phyloP scores from a whole-genome alignment of 176 grass and related monocot genomes.

The Eremochloa ophiuroides region DNA sequence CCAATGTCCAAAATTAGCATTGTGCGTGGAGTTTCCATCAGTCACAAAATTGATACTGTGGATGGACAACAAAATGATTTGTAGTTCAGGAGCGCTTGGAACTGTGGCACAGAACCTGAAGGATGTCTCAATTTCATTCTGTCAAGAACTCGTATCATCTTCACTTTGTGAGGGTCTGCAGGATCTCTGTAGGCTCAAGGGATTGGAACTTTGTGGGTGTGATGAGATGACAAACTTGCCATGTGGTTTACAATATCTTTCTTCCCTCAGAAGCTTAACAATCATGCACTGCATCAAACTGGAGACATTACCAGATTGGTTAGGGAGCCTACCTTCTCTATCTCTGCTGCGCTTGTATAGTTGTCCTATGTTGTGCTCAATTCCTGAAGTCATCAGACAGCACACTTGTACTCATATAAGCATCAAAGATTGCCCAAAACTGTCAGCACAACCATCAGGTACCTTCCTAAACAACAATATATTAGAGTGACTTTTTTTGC shows the following conservation, averaged over 20 bases:
- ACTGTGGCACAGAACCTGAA: neutral
- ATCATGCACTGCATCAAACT: conserved; percentile 1
- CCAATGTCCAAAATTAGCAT: conserved; percentile 19
- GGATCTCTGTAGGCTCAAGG: neutral
- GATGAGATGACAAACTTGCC: neutral
- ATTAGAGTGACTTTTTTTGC: no score
- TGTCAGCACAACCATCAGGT: neutral
- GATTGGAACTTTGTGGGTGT: neutral
- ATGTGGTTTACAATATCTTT: neutral
- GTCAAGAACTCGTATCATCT: neutral
- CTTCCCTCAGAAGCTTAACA: neutral
- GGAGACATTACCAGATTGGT: conserved; percentile 20
- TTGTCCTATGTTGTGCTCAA: neutral
- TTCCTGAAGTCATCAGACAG: neutral
- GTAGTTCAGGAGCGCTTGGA: neutral
- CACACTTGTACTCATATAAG: neutral
- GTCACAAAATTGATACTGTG: neutral
- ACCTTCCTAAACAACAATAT: neutral
- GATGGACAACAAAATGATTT: conserved; percentile 3
- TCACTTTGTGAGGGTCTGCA: neutral
- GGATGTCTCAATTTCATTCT: neutral
- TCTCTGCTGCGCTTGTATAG: neutral
- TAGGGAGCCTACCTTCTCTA: neutral
- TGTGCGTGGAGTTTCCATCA: neutral
- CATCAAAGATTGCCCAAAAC: neutral